Evolutionary conservation across 257 asterid species (phyloP).

Genomic region (Solanum medicagineum): DNA sequence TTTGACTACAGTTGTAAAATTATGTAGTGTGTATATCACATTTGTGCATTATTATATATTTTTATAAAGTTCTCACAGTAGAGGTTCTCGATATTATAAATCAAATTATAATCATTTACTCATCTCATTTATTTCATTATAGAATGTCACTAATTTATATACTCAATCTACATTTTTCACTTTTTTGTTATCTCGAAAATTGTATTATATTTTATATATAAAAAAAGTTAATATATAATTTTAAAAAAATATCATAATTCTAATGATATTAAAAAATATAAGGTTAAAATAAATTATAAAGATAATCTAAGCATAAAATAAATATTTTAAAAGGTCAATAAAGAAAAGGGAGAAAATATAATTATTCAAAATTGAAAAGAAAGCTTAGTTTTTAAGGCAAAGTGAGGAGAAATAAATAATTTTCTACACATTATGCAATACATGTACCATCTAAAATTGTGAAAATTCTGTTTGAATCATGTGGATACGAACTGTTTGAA

Average conservation of each 20-base stretch:
- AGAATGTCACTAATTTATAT: too few relatives aligned
- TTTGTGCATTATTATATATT: too few relatives aligned
- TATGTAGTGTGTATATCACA: too few relatives aligned
- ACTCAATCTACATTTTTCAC: neutral
- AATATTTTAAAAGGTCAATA: too few relatives aligned
- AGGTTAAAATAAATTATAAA: neutral
- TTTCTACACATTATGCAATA: neutral
- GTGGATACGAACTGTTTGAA: neutral
- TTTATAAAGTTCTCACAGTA: too few relatives aligned
- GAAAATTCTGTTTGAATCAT: too few relatives aligned
- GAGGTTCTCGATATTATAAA: too few relatives aligned
- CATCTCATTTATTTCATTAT: too few relatives aligned
- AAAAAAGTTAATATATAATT: too few relatives aligned
- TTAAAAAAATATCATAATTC: neutral
- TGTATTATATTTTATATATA: neutral
- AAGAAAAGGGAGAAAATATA: too few relatives aligned
- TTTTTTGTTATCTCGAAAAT: neutral
- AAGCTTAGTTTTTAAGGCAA: neutral
- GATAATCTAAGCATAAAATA: neutral
- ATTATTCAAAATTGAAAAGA: neutral
- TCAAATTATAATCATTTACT: too few relatives aligned
- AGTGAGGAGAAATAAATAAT: neutral
- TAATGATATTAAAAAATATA: neutral
- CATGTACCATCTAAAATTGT: neutral
- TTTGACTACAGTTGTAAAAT: too few relatives aligned